Evolutionary conservation across 2,329 filamentous ascomycete species (phyloP).

Genomic region (Calonectria pseudoreteaudii): DNA sequence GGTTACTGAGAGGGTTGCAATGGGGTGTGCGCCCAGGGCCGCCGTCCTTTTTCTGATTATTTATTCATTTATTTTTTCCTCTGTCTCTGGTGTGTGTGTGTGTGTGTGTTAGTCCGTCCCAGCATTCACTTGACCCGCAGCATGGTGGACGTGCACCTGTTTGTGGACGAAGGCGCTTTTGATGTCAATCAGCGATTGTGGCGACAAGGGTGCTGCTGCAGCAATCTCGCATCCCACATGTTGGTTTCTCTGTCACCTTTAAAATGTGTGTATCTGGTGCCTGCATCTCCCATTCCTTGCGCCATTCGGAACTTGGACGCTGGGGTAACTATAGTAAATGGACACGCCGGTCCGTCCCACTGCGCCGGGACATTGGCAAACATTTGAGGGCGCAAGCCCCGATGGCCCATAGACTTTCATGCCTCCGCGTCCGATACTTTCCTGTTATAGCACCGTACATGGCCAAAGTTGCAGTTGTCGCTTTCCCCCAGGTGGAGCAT

Average conservation of each 20-base stretch:
- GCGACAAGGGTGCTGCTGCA: background rate
- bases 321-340: conserved; percentile 16
- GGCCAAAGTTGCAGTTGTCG: background rate
- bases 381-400: background rate
- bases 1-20: conserved; percentile 5
- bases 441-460: conserved; percentile 4
- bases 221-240: background rate
- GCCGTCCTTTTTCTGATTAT: background rate
- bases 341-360: background rate
- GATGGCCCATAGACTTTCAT: background rate
- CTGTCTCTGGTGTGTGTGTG: background rate
- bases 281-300: conserved; percentile 12
- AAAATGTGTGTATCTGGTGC: conserved; percentile 3
- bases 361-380: background rate
- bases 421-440: background rate
- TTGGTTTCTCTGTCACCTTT: background rate
- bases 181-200: background rate
- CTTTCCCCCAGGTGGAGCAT: background rate
- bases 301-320: background rate
- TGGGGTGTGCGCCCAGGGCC: background rate
- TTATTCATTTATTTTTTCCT: background rate
- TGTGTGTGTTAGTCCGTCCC: background rate
- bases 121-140: background rate
- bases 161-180: background rate
- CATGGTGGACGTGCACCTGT: background rate